Base-by-base conservation (phyloP, 306 rosid species). In the Lupinus albus region DNA sequence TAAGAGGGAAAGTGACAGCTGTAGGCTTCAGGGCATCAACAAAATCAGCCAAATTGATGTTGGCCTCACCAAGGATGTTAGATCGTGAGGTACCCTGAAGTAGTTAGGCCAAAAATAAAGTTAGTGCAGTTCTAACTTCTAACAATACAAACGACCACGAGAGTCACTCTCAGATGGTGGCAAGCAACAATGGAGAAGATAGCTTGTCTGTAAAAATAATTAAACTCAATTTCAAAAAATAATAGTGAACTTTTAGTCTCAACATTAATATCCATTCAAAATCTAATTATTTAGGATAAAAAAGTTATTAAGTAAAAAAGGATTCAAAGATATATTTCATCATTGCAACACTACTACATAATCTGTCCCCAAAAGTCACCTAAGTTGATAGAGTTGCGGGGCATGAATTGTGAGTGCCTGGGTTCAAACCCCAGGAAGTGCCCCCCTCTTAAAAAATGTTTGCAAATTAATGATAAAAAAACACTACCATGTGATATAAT, bases 11-110 rank as follows among this genome's bases (percentile, higher is more conserved):
- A 33, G 90, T 78, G 25, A 84, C 78, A 61, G 84, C 85, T 36
- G 80, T 84, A 66, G 99, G 99, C 85, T 90, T 90, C 81, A 78
- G 82, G 35, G 99, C 99, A 75, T 94, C 96, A 50, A 86, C 96
- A 76, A 85, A 90, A 81, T 94, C 92, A 78, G 95, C 92, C 67
- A 94, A 90, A 78, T 94, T 82, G 84, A 94, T 85, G 66, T 62
- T 78, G 69, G 87, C 83, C 83, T 94, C 99, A 1, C 99, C 99
- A 64, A 94, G 99, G 71, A 90, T 87, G 84, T 91, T 88, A 73
- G 99, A 88, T 67, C 97, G 81, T 21, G 99, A 86, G 32, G 99
- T 86, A 73, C 99, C 99, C 99, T 94, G 68, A 68, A 69, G 74
- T 59, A 72, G 79, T 75, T 61, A 74, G 66, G 75, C 63, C 71